Evolutionary conservation across 2,329 filamentous ascomycete species (phyloP).

Genomic region (Colletotrichum tofieldiae): DNA sequence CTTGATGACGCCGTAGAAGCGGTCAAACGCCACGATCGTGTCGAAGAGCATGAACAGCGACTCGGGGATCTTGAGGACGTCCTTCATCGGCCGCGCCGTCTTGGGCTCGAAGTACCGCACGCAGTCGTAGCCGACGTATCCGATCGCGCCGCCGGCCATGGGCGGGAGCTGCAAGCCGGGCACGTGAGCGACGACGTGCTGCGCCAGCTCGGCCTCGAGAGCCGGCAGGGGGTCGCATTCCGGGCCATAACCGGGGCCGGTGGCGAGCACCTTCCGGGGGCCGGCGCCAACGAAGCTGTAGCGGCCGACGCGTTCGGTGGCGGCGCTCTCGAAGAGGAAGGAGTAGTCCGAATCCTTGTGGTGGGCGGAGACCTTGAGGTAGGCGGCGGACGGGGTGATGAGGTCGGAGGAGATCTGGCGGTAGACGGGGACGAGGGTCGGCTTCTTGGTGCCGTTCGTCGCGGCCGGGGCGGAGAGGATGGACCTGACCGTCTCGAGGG

Average conservation of each 20-base stretch:
- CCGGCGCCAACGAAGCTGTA: slow-evolving; percentile 96
- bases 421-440: slow-evolving; percentile 87
- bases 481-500: slow-evolving; percentile 62
- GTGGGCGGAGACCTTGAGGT: slow-evolving; percentile 89
- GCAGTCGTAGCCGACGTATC: slow-evolving; percentile 98
- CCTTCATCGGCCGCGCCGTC: slow-evolving; percentile 90
- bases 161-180: slow-evolving; percentile 88
- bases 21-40: slow-evolving; percentile 93
- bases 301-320: slow-evolving; percentile 91
- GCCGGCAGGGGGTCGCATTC: slow-evolving; percentile 87
- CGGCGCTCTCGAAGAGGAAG: slow-evolving; percentile 96
- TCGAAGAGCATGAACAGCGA: slow-evolving; percentile 98
- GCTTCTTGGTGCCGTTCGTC: slow-evolving; percentile 51
- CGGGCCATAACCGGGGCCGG: slow-evolving; percentile 88
- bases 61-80: slow-evolving; percentile 91
- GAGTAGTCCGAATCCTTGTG: slow-evolving; percentile 81
- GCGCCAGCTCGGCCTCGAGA: slow-evolving; percentile 84
- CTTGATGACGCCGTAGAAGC: slow-evolving; percentile 94
- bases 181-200: slow-evolving; percentile 85
- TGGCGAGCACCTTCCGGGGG: slow-evolving; percentile 85
- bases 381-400: slow-evolving; percentile 94
- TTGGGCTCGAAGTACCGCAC: slow-evolving; percentile 98
- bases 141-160: slow-evolving; percentile 92
- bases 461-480: slow-evolving; percentile 53
- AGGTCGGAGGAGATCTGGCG: slow-evolving; percentile 92